Evolutionary conservation across 768 basidiomycete species (phyloP).

Genomic region (Cubamyces lactineus): DNA sequence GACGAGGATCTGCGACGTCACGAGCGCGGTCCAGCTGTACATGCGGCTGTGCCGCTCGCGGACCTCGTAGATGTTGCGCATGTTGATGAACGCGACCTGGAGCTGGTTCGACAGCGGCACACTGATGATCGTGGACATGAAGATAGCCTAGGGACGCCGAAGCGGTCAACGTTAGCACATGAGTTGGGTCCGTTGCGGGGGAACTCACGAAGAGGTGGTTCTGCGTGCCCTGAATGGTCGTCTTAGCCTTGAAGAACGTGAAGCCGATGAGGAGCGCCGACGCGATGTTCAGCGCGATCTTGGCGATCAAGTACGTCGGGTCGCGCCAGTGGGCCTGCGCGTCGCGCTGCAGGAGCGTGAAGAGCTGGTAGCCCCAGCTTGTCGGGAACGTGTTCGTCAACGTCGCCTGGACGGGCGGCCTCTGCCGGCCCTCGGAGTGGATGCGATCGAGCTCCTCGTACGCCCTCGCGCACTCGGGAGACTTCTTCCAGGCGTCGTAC

Average conservation of each 20-base stretch:
- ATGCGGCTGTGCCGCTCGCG: slow-evolving; percentile 47
- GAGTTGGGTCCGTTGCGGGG: too few species aligned
- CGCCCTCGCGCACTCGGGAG: slow-evolving; percentile 42
- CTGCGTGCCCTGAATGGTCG: slow-evolving; percentile 45
- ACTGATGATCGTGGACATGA: slow-evolving; percentile 38
- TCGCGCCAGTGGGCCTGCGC: slow-evolving; percentile 43
- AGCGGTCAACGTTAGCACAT: background rate
- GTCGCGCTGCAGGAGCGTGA: slow-evolving; percentile 38
- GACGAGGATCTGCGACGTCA: slow-evolving; percentile 40
- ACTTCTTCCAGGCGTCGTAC: slow-evolving; percentile 52
- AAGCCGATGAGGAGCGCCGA: slow-evolving; percentile 46
- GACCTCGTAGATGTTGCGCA: slow-evolving; percentile 43
- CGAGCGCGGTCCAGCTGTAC: slow-evolving; percentile 45
- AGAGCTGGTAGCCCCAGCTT: slow-evolving; percentile 43
- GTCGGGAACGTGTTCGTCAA: slow-evolving; percentile 40
- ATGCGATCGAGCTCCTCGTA: slow-evolving; percentile 48
- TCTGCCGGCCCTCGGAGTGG: slow-evolving; percentile 41
- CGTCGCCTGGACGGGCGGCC: slow-evolving; percentile 29
- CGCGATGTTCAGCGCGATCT: slow-evolving; percentile 41
- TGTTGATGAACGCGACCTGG: slow-evolving; percentile 44
- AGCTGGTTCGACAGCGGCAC: slow-evolving; percentile 46
- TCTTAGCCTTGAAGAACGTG: slow-evolving; percentile 43
- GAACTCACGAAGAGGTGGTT: slow-evolving; percentile 48
- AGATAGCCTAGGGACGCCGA: slow-evolving; percentile 34
- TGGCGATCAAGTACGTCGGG: slow-evolving; percentile 44